These are phyloP conservation scores for Russula brevipes DNA, from an alignment of 768 basidiomycete species.

Conservation along the genomic window DNA sequence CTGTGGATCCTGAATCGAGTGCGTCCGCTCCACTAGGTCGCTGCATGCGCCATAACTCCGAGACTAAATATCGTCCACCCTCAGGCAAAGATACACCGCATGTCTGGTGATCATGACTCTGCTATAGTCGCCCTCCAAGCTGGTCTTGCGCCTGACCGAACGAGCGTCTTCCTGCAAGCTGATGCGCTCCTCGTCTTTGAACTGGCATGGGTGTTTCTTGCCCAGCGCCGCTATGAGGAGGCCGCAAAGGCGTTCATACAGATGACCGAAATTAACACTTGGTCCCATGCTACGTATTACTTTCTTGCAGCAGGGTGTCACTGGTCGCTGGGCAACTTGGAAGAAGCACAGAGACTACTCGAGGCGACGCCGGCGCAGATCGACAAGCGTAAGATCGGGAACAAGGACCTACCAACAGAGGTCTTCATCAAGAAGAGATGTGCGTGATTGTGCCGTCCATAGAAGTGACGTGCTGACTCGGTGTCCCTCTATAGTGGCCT, in stretches of 20 bases:
- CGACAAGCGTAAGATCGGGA: slow-evolving; percentile 55
- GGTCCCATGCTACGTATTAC: slow-evolving; percentile 74
- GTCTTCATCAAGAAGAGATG: slow-evolving; percentile 73
- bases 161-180: slow-evolving; percentile 60
- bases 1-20: slow-evolving; percentile 73
- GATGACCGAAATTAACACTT: slow-evolving; percentile 63
- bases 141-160: slow-evolving; percentile 50
- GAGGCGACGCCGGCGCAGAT: slow-evolving; percentile 58
- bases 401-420: slow-evolving; percentile 70
- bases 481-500: slow-evolving; percentile 46
- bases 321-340: slow-evolving; percentile 49
- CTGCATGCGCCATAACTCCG: background rate
- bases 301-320: slow-evolving; percentile 76
- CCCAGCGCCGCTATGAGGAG: slow-evolving; percentile 59
- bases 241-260: slow-evolving; percentile 61
- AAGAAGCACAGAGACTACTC: slow-evolving; percentile 55
- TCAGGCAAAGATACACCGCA: slow-evolving; percentile 71
- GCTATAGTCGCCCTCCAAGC: slow-evolving; percentile 59
- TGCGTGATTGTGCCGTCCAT: slow-evolving; percentile 33
- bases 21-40: slow-evolving; percentile 12
- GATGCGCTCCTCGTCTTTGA: slow-evolving; percentile 72
- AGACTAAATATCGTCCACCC: background rate
- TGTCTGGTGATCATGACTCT: slow-evolving; percentile 57
- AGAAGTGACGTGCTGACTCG: background rate
- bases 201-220: slow-evolving; percentile 69